These are phyloP conservation scores for Hericium rajendrae DNA, from an alignment of 768 basidiomycete genomes.

Conservation along the genomic window DNA sequence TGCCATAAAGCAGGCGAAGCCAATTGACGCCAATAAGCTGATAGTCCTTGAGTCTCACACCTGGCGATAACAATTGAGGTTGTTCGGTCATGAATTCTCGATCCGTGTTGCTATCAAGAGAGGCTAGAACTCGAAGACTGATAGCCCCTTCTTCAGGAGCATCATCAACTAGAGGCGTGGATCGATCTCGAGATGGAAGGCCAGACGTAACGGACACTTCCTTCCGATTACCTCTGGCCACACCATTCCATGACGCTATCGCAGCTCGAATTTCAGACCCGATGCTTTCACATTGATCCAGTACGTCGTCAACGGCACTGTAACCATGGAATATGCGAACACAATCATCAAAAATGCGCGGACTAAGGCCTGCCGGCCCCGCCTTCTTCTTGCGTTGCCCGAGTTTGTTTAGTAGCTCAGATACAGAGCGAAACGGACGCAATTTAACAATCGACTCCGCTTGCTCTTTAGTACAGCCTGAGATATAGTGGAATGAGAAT, in stretches of 20 bases:
- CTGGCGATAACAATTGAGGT: conserved; percentile 55
- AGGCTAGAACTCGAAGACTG: conserved; percentile 39
- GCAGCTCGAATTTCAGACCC: conserved; percentile 63
- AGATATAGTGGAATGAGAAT: conserved; percentile 4
- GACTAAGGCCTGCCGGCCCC: conserved; percentile 73
- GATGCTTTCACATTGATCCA: conserved; percentile 82
- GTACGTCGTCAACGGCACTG: conserved; percentile 77
- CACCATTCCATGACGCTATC: conserved; percentile 65
- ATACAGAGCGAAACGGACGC: conserved; percentile 71
- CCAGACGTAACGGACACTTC: conserved; percentile 25
- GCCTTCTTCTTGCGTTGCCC: conserved; percentile 83
- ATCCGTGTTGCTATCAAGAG: conserved; percentile 30
- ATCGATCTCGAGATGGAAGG: conserved; percentile 11
- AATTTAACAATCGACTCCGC: conserved; percentile 68
- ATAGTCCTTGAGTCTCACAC: conserved; percentile 86
- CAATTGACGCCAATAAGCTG: conserved; percentile 97
- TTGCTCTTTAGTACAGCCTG: conserved; percentile 76
- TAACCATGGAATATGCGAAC: conserved; percentile 78
- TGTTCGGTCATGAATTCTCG: conserved; percentile 68
- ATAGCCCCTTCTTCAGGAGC: conserved; percentile 51
- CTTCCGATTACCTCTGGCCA: conserved; percentile 26
- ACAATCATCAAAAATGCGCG: conserved; percentile 87
- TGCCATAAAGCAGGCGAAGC: conserved; percentile 79
- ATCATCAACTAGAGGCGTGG: conserved; percentile 22
- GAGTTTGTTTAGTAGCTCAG: conserved; percentile 68